A percentile compares a stretch with the other conserved stretches of the same genome.
phyloP scores from a whole-genome alignment of 2,329 filamentous ascomycete genomes.

The Nigrograna mackinnonii region DNA sequence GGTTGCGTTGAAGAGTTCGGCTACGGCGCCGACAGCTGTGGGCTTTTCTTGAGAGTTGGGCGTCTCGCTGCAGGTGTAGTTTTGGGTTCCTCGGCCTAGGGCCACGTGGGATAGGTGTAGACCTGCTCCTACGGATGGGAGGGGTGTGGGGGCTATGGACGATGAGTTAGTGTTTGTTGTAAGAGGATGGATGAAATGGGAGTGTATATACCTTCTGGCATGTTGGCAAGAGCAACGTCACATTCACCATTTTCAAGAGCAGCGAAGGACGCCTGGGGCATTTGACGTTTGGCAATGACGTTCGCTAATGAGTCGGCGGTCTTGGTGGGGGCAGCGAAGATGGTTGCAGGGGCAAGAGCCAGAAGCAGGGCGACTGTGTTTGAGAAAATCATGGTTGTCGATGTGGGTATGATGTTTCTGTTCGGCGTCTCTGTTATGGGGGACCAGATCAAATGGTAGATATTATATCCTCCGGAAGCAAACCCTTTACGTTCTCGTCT shows the following conservation, averaged over 20 bases:
- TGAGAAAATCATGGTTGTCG: constrained; percentile 37
- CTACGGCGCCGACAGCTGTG: constrained; percentile 71
- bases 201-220: constrained; percentile 33
- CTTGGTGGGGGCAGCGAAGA: constrained; percentile 37
- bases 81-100: constrained; percentile 86
- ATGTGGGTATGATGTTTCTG: background rate
- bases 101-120: constrained; percentile 75
- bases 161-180: constrained; percentile 18
- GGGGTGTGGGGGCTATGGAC: constrained; percentile 55
- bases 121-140: constrained; percentile 65
- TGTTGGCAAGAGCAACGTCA: constrained; percentile 30
- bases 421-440: background rate
- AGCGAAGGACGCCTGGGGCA: constrained; percentile 20
- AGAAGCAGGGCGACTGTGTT: constrained; percentile 31
- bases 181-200: background rate
- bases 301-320: constrained; percentile 21
- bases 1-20: constrained; percentile 84
- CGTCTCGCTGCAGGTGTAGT: constrained; percentile 77
- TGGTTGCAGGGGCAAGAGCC: constrained; percentile 33
- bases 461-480: constrained; percentile 10
- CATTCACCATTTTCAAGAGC: constrained; percentile 23
- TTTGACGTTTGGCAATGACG: constrained; percentile 17
- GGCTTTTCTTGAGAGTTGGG: constrained; percentile 64
- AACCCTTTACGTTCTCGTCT: no score
- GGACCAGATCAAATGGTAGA: no score